phyloP scores from a whole-genome alignment of 306 rosid species.

The Quercus alba region DNA sequence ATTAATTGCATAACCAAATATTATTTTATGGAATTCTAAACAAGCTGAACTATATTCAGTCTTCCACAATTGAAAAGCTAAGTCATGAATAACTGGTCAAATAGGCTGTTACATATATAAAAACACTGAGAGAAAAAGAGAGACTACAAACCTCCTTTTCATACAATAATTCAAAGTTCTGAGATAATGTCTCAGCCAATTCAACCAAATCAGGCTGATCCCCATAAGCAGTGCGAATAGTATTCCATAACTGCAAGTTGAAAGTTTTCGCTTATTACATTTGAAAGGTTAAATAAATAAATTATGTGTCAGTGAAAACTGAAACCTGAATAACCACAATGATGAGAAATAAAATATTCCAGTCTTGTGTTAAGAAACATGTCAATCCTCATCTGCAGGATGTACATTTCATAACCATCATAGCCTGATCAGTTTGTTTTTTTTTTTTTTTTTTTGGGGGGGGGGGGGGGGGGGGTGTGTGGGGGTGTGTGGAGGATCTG shows the following conservation, averaged over 20 bases:
- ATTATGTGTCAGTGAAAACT: neutral
- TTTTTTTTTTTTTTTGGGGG: no score
- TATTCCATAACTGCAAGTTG: conserved; percentile 84
- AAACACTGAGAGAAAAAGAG: neutral
- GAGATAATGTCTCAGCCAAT: conserved; percentile 74
- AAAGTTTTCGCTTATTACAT: conserved; percentile 22
- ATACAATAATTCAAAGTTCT: conserved; percentile 68
- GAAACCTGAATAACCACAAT: neutral
- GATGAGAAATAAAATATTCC: neutral
- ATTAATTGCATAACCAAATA: neutral
- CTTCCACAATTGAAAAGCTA: conserved; percentile 9
- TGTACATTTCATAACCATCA: neutral
- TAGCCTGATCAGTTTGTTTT: neutral
- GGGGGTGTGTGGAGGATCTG: no score
- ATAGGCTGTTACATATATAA: neutral
- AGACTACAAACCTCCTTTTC: conserved; percentile 64
- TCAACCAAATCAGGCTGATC: conserved; percentile 90
- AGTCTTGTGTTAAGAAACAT: neutral
- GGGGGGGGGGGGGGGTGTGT: no score
- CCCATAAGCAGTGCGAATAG: conserved; percentile 72
- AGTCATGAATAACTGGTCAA: conserved; percentile 1
- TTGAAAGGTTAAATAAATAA: neutral
- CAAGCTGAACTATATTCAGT: neutral
- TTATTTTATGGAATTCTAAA: neutral
- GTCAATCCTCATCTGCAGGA: neutral